These are phyloP conservation scores for Amanita muscaria DNA, from an alignment of 768 basidiomycete species.

Conservation along the genomic window DNA sequence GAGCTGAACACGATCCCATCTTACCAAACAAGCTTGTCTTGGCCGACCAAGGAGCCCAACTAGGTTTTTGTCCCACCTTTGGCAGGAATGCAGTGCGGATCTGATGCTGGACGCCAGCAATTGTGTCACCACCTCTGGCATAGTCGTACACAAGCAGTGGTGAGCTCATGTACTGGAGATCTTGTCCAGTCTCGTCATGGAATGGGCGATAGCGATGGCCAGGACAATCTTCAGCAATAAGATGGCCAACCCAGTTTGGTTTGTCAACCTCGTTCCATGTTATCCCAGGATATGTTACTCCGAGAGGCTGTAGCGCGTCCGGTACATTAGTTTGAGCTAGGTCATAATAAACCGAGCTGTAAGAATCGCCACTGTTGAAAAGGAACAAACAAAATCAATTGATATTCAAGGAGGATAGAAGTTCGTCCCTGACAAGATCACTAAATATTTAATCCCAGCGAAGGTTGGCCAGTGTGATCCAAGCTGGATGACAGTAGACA, in stretches of 20 bases:
- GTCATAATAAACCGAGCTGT: constrained; percentile 34
- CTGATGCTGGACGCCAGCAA: constrained; percentile 33
- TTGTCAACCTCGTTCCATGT: constrained; percentile 37
- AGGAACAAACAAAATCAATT: not conserved
- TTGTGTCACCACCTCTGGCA: constrained; percentile 43
- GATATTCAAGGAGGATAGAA: not conserved
- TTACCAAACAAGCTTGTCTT: constrained; percentile 40
- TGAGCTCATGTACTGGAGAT: constrained; percentile 17
- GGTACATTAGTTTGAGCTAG: constrained; percentile 21
- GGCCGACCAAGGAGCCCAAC: constrained; percentile 32
- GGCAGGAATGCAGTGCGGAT: constrained; percentile 31
- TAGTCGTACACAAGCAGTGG: constrained; percentile 49
- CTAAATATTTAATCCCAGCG: constrained; percentile 28
- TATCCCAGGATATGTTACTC: constrained; percentile 39
- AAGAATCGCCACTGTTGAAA: constrained; percentile 50
- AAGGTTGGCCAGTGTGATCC: constrained; percentile 36
- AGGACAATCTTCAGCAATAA: constrained; percentile 37
- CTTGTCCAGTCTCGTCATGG: constrained; percentile 19
- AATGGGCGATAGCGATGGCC: constrained; percentile 25
- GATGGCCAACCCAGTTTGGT: constrained; percentile 58
- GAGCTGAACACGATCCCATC: too few relatives aligned
- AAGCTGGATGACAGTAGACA: constrained; percentile 18
- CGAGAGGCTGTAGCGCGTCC: constrained; percentile 35
- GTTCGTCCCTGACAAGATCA: constrained; percentile 37
- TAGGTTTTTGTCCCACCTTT: constrained; percentile 25